Conservation (phyloP, 164 flowering plant species). For the Nymphaea colorata region DNA sequence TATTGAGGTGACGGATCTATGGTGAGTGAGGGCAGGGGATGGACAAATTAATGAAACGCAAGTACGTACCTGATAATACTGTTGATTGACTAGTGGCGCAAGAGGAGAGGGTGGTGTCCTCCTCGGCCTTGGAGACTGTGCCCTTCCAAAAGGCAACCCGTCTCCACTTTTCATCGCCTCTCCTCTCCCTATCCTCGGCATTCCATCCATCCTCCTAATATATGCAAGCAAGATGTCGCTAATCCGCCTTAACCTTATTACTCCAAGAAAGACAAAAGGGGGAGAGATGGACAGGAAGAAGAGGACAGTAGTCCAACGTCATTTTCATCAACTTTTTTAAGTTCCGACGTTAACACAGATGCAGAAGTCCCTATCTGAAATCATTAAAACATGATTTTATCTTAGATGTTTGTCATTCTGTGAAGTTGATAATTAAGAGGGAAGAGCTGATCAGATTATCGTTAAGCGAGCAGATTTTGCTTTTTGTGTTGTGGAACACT, state of each 20-base stretch:
- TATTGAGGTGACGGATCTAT: neutral
- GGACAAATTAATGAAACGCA: neutral
- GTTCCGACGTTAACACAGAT: too few species aligned
- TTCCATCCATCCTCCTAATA: too few species aligned
- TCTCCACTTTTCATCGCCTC: neutral
- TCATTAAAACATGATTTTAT: neutral
- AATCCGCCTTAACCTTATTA: neutral
- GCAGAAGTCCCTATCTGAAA: neutral
- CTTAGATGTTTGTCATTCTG: neutral
- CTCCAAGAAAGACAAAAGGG: neutral
- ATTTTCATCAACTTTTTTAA: neutral
- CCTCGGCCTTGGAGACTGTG: neutral
- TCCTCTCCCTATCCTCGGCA: too few species aligned
- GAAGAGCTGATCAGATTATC: neutral
- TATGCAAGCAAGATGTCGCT: neutral
- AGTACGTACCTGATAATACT: neutral
- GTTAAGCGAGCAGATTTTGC: neutral
- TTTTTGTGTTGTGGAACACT: neutral
- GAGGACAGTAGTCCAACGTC: neutral
- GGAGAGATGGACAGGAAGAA: neutral
- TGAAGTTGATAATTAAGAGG: too few species aligned
- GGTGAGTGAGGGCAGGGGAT: neutral
- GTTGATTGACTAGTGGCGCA: neutral
- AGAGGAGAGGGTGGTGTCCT: neutral
- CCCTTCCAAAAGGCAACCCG: neutral